A percentile compares a stretch with the other conserved stretches of the same genome.
phyloP scores from a whole-genome alignment of 2,329 filamentous ascomycete genomes.

The Fusarium tanahbumbuense region DNA sequence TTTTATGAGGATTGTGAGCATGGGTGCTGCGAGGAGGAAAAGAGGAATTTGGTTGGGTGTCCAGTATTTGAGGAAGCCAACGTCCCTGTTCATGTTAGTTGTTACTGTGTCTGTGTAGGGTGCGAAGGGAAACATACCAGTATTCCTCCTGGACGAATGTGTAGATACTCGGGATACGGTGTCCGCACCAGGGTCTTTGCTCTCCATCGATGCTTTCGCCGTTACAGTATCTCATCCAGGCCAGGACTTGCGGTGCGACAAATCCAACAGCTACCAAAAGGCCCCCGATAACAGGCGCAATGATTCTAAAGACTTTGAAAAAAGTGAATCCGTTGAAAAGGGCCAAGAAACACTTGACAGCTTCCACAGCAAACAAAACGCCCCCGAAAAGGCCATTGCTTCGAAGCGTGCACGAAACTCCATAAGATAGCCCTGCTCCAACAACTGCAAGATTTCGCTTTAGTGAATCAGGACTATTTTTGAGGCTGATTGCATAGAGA shows the following conservation, averaged over 20 bases:
- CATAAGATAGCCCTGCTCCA: constrained; percentile 75
- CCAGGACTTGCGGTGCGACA: constrained; percentile 77
- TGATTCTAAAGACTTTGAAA: constrained; percentile 62
- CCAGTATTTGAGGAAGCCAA: constrained; percentile 92
- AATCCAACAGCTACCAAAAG: constrained; percentile 74
- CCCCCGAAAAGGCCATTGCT: constrained; percentile 91
- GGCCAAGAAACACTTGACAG: constrained; percentile 53
- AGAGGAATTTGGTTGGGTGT: constrained; percentile 85
- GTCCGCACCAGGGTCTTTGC: constrained; percentile 78
- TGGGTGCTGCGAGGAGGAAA: constrained; percentile 84
- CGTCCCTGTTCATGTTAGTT: constrained; percentile 71
- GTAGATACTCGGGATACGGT: constrained; percentile 85
- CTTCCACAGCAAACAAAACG: constrained; percentile 75
- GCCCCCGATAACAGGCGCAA: constrained; percentile 73
- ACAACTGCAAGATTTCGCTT: constrained; percentile 65
- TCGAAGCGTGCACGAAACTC: constrained; percentile 77
- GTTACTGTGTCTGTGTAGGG: constrained; percentile 11
- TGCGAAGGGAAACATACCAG: constrained; percentile 70
- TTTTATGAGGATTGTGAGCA: constrained; percentile 70
- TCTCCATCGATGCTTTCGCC: constrained; percentile 37
- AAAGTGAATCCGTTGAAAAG: constrained; percentile 46
- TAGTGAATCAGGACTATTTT: constrained; percentile 41
- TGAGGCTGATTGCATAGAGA: constrained; percentile 68
- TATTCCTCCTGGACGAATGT: constrained; percentile 89
- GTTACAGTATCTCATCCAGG: constrained; percentile 78